Evolutionary conservation across 2,329 filamentous ascomycete species (phyloP).

Genomic region (Botrytis hyacinthi): DNA sequence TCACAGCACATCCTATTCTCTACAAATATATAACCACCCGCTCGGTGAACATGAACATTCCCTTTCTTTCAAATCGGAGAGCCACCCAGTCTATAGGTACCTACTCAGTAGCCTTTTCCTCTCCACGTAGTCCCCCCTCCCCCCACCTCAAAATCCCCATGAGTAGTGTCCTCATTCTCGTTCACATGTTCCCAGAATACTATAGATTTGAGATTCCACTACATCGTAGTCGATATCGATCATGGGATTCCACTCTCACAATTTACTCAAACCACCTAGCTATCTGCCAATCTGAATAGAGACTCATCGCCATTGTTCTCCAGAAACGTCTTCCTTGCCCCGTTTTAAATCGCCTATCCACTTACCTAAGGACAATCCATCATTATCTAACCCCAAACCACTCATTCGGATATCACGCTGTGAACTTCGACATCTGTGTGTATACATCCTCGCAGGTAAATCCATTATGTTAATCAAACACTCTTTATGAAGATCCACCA

Average conservation of each 20-base stretch:
- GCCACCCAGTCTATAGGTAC: not conserved
- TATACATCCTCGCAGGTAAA: not conserved
- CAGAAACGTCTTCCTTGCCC: too few relatives aligned
- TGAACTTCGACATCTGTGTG: not conserved
- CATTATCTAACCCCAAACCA: not conserved
- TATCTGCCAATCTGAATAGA: too few relatives aligned
- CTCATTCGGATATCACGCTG: not conserved
- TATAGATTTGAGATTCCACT: not conserved
- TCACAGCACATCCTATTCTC: too few relatives aligned
- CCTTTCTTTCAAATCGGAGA: not conserved
- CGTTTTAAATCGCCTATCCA: not conserved
- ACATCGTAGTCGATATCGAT: not conserved
- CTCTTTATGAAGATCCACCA: not conserved
- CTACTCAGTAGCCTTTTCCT: not conserved
- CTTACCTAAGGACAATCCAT: too few relatives aligned
- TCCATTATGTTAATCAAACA: slow-evolving; percentile 2
- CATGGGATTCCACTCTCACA: not conserved
- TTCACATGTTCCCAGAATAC: not conserved
- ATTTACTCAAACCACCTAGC: not conserved
- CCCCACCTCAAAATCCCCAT: not conserved
- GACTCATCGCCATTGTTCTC: too few relatives aligned
- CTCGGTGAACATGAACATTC: not conserved
- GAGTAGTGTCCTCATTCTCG: not conserved
- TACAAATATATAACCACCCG: not conserved
- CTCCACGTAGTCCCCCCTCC: not conserved